Evolutionary conservation across 495 filamentous ascomycete species (phyloP).

Genomic region (Trichoderma asperelloides): DNA sequence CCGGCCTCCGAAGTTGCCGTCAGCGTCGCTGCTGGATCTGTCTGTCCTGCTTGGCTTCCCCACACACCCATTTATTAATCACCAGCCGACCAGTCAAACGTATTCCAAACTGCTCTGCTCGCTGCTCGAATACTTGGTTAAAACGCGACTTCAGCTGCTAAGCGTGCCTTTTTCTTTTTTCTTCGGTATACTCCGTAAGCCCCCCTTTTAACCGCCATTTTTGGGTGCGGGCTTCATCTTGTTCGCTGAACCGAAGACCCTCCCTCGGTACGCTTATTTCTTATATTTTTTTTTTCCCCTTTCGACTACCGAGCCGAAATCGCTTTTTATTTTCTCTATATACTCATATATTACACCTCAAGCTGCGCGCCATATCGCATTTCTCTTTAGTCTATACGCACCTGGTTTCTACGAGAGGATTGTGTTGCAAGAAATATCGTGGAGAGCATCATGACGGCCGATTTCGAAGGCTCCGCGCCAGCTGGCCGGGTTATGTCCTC

Average conservation of each 20-base stretch:
- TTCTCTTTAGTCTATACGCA: not conserved
- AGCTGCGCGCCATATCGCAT: no score
- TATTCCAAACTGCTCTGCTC: not conserved
- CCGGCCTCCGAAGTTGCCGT: conserved; percentile 3
- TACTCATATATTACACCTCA: no score
- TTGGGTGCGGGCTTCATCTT: not conserved
- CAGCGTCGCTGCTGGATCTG: not conserved
- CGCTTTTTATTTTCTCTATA: no score
- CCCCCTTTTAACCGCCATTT: not conserved
- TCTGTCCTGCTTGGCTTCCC: not conserved
- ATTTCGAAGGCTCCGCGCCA: not conserved
- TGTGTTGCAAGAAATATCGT: no score
- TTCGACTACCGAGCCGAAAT: not conserved
- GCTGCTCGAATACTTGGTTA: not conserved
- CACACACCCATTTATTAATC: not conserved
- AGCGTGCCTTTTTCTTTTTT: not conserved
- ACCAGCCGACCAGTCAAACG: no score
- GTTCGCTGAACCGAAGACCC: not conserved
- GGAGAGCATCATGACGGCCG: not conserved
- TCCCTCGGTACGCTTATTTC: not conserved
- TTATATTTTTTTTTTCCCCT: not conserved
- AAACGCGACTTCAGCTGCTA: not conserved
- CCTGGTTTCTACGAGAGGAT: not conserved
- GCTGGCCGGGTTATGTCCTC: not conserved
- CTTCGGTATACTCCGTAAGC: not conserved